Conservation (phyloP, 345 rosid species). For the Jatropha curcas region DNA sequence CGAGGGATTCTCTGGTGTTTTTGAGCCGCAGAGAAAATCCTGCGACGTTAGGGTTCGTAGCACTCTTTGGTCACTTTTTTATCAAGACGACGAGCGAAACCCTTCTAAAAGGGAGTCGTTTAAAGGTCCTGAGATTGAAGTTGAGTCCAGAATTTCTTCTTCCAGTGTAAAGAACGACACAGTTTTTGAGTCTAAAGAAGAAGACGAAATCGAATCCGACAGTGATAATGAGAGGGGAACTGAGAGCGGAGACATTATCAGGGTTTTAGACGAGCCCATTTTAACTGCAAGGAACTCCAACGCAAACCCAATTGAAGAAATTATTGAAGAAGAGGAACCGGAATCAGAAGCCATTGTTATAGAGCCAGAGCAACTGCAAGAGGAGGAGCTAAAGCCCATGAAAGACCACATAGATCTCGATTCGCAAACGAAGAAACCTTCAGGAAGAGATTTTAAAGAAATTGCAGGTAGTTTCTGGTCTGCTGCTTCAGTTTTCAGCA, state of each 20-base stretch:
- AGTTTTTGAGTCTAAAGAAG: conserved; percentile 51
- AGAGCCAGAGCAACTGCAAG: conserved; percentile 19
- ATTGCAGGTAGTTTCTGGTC: conserved; percentile 94
- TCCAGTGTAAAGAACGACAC: conserved; percentile 56
- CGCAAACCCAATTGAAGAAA: conserved; percentile 47
- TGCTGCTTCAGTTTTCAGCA: conserved; percentile 96
- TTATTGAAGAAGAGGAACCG: conserved; percentile 37
- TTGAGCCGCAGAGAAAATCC: conserved; percentile 95
- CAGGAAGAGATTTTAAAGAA: conserved; percentile 70
- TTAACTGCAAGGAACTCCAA: conserved; percentile 34
- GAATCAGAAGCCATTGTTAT: conserved; percentile 25
- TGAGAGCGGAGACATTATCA: conserved; percentile 35
- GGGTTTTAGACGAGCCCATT: conserved; percentile 45
- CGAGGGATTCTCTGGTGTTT: conserved; percentile 77
- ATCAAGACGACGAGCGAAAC: conserved; percentile 61
- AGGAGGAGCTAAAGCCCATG: conserved; percentile 74
- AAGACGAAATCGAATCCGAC: conserved; percentile 38
- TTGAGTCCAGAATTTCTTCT: conserved; percentile 42
- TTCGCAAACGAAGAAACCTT: conserved; percentile 68
- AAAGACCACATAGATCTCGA: conserved; percentile 95
- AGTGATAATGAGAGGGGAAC: conserved; percentile 31
- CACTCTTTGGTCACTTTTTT: conserved; percentile 77
- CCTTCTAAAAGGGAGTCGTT: conserved; percentile 29
- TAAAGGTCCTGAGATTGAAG: conserved; percentile 27
- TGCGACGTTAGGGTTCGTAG: conserved; percentile 91